Base-by-base conservation (phyloP, 2,329 filamentous ascomycete species). In the Laburnicola sp. region DNA sequence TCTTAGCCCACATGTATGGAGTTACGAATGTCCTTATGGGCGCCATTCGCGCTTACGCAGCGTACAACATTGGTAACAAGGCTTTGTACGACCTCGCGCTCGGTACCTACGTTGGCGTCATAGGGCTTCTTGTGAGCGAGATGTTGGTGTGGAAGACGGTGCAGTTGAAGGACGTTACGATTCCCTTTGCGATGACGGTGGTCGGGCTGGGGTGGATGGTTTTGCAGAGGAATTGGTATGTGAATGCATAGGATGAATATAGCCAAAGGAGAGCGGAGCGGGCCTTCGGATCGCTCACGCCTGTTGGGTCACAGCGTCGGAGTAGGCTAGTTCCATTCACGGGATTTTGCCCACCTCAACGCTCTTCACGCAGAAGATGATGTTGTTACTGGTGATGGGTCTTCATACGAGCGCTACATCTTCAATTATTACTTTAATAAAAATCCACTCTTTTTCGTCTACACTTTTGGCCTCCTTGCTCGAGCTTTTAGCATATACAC, bases 61-160 rank as follows among this genome's bases (percentile, higher is more conserved):
- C 53, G 6, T 53, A 44, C 22, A 26, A 53, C 10, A 40, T 42
- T 3, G 27, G 16, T 3, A 53, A 53, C 28, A 30, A 30, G 23
- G 40, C 40, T 9, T 11, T 53, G 30, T 53, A 53, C 9, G 45
- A 53, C 23, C 45, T 53, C 6, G 50, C 50, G 35, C 39, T 48
- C 3, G 44, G 44, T 4, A 42, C 50, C 3, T 49, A 21, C 31
- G 45, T 49, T 16, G 50, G 35, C 9, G 45, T 53, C 28, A 22
- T 45, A 4, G 49, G 44, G 44, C 23, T 52, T 10, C 31, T 44
- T 16, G 27, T 39, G 10, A 52, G 35, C 11, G 50, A 52, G 34
- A 26, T 44, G 16, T 16, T 39, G 25, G 34, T 52, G 21, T 44
- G 42, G 23, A 28, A 23, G 45, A 48, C 50, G 2, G 40, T 45